Base-by-base conservation (phyloP, 129 eudicot genomes). In the Arctium minus region DNA sequence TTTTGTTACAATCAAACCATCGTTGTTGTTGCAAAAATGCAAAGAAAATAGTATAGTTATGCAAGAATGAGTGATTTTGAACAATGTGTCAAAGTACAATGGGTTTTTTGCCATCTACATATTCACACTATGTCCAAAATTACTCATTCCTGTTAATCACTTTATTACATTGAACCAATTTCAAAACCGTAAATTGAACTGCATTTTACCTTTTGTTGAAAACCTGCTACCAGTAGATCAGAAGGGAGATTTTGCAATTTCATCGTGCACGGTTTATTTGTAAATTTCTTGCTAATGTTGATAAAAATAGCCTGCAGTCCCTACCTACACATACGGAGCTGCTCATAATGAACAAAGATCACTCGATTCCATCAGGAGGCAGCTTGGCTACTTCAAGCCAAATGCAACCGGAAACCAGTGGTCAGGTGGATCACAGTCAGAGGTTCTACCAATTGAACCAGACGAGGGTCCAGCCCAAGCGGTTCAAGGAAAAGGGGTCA, bases 371-470 rank as follows among this genome's bases (percentile, higher is more conserved):
- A 90, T 96, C 74, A 89, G 99, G 80, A 89, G 99, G 75, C 91
- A 93, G 32, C 90, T 96, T 3, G 98, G 97, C 4, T 96, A 96
- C 84, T 96, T 96, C 91, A 91, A 86, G 84, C 99, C 99, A 7
- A 92, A 92, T 44, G 30, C 91, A 27, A 35, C 60, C 9, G 97
- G 91, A 1, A 83, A 88, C 79, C 91, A 87, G 50, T 96, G 99
- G 99, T 86, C 84, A 6, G 99, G 99, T 38, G 96, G 96, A 37
- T 87, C 83, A 30, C 83, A 86, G 15, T 77, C 88, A 10, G 84
- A 40, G 27, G 12, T 67, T 33, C 83, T 96, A 38, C 91, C 89
- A 11, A 88, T 93, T 9, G 77, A 78, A 46, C 97, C 99, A 9
- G 98, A 93, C 72, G 90, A 85, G 56, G 98, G 98, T 74, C 99